Evolutionary conservation across 2,329 filamentous ascomycete species (phyloP).

Genomic region (Hysterium pulicare): DNA sequence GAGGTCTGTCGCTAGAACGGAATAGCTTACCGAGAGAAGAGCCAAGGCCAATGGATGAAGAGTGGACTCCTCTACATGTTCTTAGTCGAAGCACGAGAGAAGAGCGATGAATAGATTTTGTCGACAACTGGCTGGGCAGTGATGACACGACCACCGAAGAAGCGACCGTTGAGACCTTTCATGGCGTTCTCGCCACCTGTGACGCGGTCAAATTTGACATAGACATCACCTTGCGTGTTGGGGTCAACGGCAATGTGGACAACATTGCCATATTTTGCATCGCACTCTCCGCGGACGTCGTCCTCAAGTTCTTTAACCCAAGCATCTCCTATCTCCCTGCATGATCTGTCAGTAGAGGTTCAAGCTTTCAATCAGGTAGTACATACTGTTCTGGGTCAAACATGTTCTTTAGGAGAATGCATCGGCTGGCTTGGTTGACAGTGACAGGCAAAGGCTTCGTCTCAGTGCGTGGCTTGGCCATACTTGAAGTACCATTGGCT

Average conservation of each 20-base stretch:
- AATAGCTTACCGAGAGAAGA: too few species aligned
- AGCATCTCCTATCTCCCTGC: slow-evolving; percentile 27
- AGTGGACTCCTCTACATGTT: neutral
- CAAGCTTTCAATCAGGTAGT: neutral
- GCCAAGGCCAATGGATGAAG: too few species aligned
- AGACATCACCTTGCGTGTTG: slow-evolving; percentile 93
- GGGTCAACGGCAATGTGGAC: slow-evolving; percentile 95
- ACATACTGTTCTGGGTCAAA: slow-evolving; percentile 90
- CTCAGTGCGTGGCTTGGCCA: slow-evolving; percentile 75
- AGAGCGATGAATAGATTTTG: slow-evolving; percentile 96
- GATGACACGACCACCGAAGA: slow-evolving; percentile 90
- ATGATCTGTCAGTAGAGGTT: slow-evolving; percentile 14
- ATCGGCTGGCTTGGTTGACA: slow-evolving; percentile 88
- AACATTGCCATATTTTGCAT: slow-evolving; percentile 93
- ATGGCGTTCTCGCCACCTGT: slow-evolving; percentile 96
- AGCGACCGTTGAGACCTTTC: slow-evolving; percentile 94
- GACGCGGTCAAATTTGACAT: slow-evolving; percentile 96
- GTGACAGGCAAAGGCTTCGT: slow-evolving; percentile 75
- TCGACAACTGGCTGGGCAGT: slow-evolving; percentile 95
- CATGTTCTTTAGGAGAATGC: slow-evolving; percentile 92
- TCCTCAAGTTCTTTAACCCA: slow-evolving; percentile 95
- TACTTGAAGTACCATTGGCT: slow-evolving; percentile 54
- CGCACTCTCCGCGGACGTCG: slow-evolving; percentile 89
- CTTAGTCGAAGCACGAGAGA: slow-evolving; percentile 37
- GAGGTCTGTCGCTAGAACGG: too few species aligned